Base-by-base conservation (phyloP, 768 basidiomycete genomes). In the Suillus placidus region DNA sequence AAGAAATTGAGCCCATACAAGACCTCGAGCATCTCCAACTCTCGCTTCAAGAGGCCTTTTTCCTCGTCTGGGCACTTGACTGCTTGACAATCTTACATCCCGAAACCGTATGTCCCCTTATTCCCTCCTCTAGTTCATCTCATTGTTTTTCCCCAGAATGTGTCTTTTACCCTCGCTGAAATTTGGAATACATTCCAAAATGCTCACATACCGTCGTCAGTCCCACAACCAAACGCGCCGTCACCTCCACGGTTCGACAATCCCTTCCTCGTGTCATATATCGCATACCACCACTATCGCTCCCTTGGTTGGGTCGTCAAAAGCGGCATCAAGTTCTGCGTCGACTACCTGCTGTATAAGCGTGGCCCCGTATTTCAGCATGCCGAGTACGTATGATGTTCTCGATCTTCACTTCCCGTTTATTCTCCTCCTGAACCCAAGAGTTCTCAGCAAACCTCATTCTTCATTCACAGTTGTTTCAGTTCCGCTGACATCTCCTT, bases 271-370 rank as follows among this genome's bases (percentile, higher is more conserved):
- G 82, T 99, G 47, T 85, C 93, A 71, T 99, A 98, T 71, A 88
- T 90, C 58, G 88, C 87, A 4, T 97, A 96, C 72, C 97, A 99
- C 75, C 95, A 99, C 77, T 99, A 92, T 73, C 88, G 97, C 18
- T 95, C 95, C 5, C 84, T 99, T 9, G 97, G 97, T 32, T 99
- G 97, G 97, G 93, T 98, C 23, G 89, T 97, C 68, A 94, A 95
- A 77, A 88, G 89, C 35, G 97, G 97, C 1, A 89, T 97, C 82
- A 99, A 99, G 77, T 99, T 99, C 78, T 98, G 96, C 71, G 92
- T 91, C 45, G 97, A 99, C 72, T 95, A 92, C 79, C 85, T 99
- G 12, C 79, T 99, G 34, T 99, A 99, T 77, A 95, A 94, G 71
- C 87, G 93, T 14, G 97, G 97, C 0, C 95, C 97, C 3, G 93